Base-by-base conservation (phyloP, 2,329 filamentous ascomycete species). In the Verticillium nubilum region DNA sequence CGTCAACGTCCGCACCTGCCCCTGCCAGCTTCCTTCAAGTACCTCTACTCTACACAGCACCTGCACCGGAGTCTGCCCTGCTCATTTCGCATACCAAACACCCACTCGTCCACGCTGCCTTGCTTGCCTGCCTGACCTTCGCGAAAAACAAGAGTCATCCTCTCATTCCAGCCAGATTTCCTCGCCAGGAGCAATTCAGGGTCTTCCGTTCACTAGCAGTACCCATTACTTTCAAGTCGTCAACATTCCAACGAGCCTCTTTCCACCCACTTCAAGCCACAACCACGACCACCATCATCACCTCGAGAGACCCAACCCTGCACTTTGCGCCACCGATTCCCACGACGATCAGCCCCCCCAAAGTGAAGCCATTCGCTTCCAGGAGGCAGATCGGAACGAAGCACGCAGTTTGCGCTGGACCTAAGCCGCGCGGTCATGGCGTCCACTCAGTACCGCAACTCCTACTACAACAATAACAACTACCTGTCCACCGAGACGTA, bases 371-470 rank as follows among this genome's bases (percentile, higher is more conserved):
- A 23, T 50, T 25, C 42, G 42, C 42, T 50, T 50, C 42, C 6
- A 50, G n/a, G 42, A 50, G 42, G 42, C 42, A 23, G 3, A 31
- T 31, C 60, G 54, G 57, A 61, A 59, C 59, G 57, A 59, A 37
- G 6, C 31, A n/a, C 23, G 13, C 15, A 37, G 42, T 13, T 23
- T 50, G 42, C 42, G 42, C 42, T 23, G n/a, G 42, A 31, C 29
- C n/a, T 19, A 50, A 50, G 19, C 19, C 42, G 42, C 42, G 42
- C 42, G 42, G 67, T 63, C 68, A 85, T 85, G 82, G 76, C 82
- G 71, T 73, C 70, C 64, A 73, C 78, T 64, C 79, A 83, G 65
- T 79, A 81, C 66, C 81, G 81, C 74, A 81, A 77, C 70, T 83
- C 82, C 56, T 77, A 83, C 71, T 80, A 82, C 75, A 69, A 71